A percentile compares a stretch with the other conserved stretches of the same genome.
Evolutionary conservation across 768 basidiomycete genomes (phyloP).

Genomic region (Mycena floridula): DNA sequence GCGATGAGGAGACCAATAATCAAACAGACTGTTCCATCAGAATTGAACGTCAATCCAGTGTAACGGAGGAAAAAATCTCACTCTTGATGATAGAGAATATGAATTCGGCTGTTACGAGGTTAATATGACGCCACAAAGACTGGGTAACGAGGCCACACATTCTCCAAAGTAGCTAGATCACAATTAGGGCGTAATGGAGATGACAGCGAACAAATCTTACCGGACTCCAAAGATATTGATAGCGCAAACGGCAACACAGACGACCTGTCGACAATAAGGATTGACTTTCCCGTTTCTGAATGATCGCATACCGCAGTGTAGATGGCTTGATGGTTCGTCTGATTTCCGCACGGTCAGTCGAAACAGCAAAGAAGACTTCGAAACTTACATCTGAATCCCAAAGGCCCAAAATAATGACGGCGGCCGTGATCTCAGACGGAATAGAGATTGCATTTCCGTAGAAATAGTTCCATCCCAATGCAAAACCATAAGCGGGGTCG

Average conservation of each 20-base stretch:
- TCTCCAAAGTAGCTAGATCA: slow-evolving; percentile 56
- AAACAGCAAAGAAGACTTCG: neutral
- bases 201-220: slow-evolving; percentile 19
- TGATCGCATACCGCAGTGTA: slow-evolving; percentile 55
- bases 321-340: slow-evolving; percentile 44
- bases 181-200: neutral
- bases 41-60: neutral
- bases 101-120: slow-evolving; percentile 47
- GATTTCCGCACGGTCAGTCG: neutral
- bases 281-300: no score
- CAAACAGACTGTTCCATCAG: slow-evolving; percentile 34
- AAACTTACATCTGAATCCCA: slow-evolving; percentile 58
- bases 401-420: slow-evolving; percentile 61
- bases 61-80: slow-evolving; percentile 19
- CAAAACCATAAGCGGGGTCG: slow-evolving; percentile 53
- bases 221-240: slow-evolving; percentile 72
- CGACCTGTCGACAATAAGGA: no score
- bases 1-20: slow-evolving; percentile 55
- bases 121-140: slow-evolving; percentile 1
- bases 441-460: slow-evolving; percentile 47
- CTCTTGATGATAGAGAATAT: slow-evolving; percentile 60
- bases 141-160: slow-evolving; percentile 26
- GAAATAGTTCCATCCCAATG: slow-evolving; percentile 45
- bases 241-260: slow-evolving; percentile 49
- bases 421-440: slow-evolving; percentile 73